Evolutionary conservation across 1,284 basidiomycete genomes (phyloP).

Genomic region (Neotropicomus parvogracilis): DNA sequence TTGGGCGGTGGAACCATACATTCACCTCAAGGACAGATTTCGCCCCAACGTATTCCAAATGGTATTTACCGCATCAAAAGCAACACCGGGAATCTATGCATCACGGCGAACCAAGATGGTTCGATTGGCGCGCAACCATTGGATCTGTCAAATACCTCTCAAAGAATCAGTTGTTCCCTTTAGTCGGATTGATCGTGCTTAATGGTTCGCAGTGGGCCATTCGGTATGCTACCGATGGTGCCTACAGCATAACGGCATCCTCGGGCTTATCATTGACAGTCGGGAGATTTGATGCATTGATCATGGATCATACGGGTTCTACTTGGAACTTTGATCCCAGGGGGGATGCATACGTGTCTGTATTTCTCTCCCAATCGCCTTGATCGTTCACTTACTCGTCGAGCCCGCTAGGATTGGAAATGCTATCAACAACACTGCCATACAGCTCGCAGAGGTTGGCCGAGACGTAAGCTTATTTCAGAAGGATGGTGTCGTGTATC

Average conservation of each 20-base stretch:
- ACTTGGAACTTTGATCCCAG: background rate
- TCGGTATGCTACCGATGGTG: background rate
- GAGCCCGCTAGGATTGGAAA: slow-evolving; percentile 3
- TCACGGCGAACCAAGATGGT: background rate
- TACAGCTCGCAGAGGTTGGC: background rate
- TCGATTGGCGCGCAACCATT: background rate
- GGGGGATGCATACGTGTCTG: background rate
- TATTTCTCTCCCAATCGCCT: background rate
- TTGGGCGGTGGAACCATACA: too few relatives aligned
- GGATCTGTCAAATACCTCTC: background rate
- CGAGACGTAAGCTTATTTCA: background rate
- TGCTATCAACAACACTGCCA: background rate
- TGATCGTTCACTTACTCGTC: too few relatives aligned
- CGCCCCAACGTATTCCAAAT: background rate
- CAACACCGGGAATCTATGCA: background rate
- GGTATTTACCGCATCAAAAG: slow-evolving; percentile 1
- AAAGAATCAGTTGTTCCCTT: background rate
- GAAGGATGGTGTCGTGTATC: too few relatives aligned
- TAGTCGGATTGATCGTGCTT: background rate
- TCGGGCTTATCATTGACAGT: background rate
- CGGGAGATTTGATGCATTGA: background rate
- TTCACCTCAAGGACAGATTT: background rate
- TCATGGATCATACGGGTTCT: background rate
- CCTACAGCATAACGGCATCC: background rate
- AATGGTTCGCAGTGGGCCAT: background rate